Percentiles rank a stretch among this genome's conserved stretches.
These are phyloP conservation scores for Ananas comosus DNA, from an alignment of 176 grass and related monocot species.

Conservation along the genomic window DNA sequence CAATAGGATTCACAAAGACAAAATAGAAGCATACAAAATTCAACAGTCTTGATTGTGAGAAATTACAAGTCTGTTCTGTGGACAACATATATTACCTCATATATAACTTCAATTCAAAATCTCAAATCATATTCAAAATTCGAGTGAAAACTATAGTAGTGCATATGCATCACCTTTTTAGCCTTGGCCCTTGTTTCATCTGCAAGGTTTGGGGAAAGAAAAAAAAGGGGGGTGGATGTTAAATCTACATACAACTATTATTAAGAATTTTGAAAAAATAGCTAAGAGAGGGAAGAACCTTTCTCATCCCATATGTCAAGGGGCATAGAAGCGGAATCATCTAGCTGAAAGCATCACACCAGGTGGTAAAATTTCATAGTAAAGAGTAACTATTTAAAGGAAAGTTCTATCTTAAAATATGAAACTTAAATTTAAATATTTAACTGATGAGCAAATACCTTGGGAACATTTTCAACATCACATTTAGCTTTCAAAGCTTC, in stretches of 20 bases:
- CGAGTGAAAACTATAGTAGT: neutral
- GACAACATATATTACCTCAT: neutral
- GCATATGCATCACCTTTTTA: constrained; percentile 40
- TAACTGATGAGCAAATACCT: constrained; percentile 29
- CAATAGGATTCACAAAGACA: no score
- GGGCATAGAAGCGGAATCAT: constrained; percentile 30
- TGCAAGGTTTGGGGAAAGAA: constrained; percentile 8
- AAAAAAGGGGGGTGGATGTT: neutral
- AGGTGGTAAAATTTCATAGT: constrained; percentile 2
- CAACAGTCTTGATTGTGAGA: no score
- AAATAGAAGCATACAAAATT: no score
- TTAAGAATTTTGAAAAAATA: neutral
- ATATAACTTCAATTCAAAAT: neutral
- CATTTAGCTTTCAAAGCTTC: constrained; percentile 10
- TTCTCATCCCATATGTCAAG: constrained; percentile 63
- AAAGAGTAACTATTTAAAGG: neutral
- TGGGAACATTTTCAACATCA: constrained; percentile 15
- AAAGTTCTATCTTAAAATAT: constrained; percentile 2
- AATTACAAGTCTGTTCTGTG: no score
- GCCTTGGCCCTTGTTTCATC: constrained; percentile 22
- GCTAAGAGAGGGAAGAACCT: neutral
- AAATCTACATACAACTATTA: neutral
- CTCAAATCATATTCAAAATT: neutral
- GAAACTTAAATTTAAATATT: neutral
- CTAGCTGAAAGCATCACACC: constrained; percentile 18